Evolutionary conservation across 208 protist genomes (phyloP).

Genomic region (Spironucleus salmonicida): DNA sequence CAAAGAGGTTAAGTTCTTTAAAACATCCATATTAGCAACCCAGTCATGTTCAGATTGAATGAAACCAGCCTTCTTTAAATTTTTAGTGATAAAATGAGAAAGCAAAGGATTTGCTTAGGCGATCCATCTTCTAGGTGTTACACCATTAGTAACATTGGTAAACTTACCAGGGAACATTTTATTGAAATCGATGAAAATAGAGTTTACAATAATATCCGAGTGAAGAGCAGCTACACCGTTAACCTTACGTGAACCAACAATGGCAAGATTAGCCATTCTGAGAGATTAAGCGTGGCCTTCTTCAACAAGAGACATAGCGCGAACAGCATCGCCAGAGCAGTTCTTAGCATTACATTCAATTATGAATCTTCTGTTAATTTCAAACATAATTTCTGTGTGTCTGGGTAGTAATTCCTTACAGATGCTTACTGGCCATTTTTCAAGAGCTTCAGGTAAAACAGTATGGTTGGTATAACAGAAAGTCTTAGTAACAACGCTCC

Average conservation of each 20-base stretch:
- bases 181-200: slow-evolving; percentile 55
- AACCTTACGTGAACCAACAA: slow-evolving; percentile 56
- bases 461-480: slow-evolving; percentile 71
- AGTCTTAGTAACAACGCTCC: slow-evolving; percentile 46
- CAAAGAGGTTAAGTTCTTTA: slow-evolving; percentile 45
- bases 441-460: slow-evolving; percentile 62
- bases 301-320: slow-evolving; percentile 49
- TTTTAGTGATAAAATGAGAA: slow-evolving; percentile 47
- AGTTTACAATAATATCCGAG: slow-evolving; percentile 55
- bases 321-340: slow-evolving; percentile 35
- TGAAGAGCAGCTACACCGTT: slow-evolving; percentile 66
- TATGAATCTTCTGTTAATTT: slow-evolving; percentile 60
- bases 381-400: slow-evolving; percentile 63
- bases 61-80: slow-evolving; percentile 35
- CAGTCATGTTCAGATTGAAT: slow-evolving; percentile 43
- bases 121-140: slow-evolving; percentile 64
- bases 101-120: slow-evolving; percentile 54
- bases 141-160: slow-evolving; percentile 65
- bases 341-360: slow-evolving; percentile 37
- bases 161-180: slow-evolving; percentile 58
- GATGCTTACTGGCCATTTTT: slow-evolving; percentile 58
- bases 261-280: slow-evolving; percentile 52
- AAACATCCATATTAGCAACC: slow-evolving; percentile 47
- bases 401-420: slow-evolving; percentile 56
- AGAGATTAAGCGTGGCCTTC: slow-evolving; percentile 45